These are phyloP conservation scores for Sesbania bispinosa DNA, from an alignment of 306 rosid species.

Conservation along the genomic window DNA sequence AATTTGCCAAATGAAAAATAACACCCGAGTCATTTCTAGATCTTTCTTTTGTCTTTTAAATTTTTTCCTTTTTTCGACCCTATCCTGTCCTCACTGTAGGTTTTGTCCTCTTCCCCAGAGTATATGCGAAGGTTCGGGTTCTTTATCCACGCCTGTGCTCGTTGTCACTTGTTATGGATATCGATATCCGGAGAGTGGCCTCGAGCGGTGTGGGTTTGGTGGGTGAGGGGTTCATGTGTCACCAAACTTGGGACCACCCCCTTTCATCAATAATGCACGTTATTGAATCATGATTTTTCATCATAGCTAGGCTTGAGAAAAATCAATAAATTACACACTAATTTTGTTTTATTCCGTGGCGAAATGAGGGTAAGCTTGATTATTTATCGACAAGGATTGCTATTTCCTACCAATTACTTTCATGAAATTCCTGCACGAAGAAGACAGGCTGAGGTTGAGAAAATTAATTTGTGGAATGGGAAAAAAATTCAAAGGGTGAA, in stretches of 20 bases:
- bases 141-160: slow-evolving; percentile 2
- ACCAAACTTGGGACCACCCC: slow-evolving; percentile 26
- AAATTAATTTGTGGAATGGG: too few species aligned
- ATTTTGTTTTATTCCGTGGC: neutral
- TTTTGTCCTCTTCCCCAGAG: slow-evolving; percentile 19
- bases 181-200: neutral
- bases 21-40: slow-evolving; percentile 10
- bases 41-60: neutral
- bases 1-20: slow-evolving; percentile 29
- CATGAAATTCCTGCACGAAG: neutral
- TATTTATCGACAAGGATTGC: neutral
- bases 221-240: neutral
- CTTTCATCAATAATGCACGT: slow-evolving; percentile 17
- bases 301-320: neutral
- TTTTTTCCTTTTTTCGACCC: neutral
- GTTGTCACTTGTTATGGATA: neutral
- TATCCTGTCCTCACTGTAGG: neutral
- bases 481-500: too few species aligned
- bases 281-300: slow-evolving; percentile 6
- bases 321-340: neutral
- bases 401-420: neutral
- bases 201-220: neutral
- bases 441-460: too few species aligned
- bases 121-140: neutral
- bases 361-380: neutral